Base-by-base conservation (phyloP, 176 grass and related monocot genomes). In the Oryza longistaminata region DNA sequence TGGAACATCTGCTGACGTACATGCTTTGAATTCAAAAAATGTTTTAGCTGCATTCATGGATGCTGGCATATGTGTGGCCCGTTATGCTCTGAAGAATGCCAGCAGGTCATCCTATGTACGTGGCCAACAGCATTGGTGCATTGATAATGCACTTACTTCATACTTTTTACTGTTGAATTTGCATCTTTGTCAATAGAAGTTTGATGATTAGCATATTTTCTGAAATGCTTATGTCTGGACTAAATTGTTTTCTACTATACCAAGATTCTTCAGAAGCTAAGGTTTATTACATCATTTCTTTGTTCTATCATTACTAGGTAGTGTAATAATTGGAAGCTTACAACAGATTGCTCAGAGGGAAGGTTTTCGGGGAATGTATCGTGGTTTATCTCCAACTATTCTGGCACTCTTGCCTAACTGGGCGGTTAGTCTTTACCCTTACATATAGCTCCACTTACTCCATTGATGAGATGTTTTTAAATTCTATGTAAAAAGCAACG, bases 321-420 rank as follows among this genome's bases (percentile, higher is more conserved):
- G 93, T 87, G 76, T 99, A 39, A 99, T 99, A 45, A 83, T 94
- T 88, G 85, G 90, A 81, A 99, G 90, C 71, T 88, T 99, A 68
- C 83, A 94, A 75, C 91, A 99, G 82, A 96, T 99, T 90, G 80
- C 82, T 66, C 88, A 90, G 71, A 91, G 79, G 46, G 96, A 99
- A 92, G 93, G 96, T 74, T 80, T 91, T 33, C 87, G 93, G 24
- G 96, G 96, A 74, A 78, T 99, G 87, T 99, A 99, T 83, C 91
- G 93, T 19, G 96, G 96, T 60, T 83, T 99, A 53, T 99, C 93
- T 66, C 93, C 96, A 11, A 94, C 96, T 72, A 48, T 96, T 71
- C 76, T 99, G 75, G 96, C 96, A 6, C 86, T 99, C 33, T 88
- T 99, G 31, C 96, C 96, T 42, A 99, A 99, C 71, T 99, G 96